These are phyloP conservation scores for Angophora floribunda DNA, from an alignment of 345 rosid species.

Conservation along the genomic window DNA sequence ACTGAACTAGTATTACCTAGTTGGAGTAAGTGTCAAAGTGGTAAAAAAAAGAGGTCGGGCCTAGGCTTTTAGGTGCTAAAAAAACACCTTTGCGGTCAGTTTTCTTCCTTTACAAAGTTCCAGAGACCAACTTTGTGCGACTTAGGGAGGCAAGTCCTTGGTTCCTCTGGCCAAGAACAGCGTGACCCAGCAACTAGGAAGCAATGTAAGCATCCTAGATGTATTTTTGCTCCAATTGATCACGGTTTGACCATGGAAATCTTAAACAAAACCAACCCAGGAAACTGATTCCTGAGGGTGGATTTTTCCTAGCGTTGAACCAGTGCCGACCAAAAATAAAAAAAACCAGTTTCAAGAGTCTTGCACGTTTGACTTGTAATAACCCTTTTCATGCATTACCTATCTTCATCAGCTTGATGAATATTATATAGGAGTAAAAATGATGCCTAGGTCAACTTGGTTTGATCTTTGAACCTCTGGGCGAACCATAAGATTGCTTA, in stretches of 20 bases:
- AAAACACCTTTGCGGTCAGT: background rate
- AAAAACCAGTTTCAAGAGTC: background rate
- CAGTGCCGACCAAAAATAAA: too few relatives aligned
- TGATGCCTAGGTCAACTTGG: background rate
- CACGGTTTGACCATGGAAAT: background rate
- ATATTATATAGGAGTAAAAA: background rate
- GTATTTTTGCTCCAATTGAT: background rate
- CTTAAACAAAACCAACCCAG: background rate
- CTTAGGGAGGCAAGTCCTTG: background rate
- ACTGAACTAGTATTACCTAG: background rate
- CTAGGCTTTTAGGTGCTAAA: background rate
- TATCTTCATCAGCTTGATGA: background rate
- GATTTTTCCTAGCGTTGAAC: background rate
- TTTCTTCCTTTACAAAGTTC: background rate
- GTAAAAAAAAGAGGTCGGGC: background rate
- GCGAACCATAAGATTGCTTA: background rate
- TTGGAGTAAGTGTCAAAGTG: background rate
- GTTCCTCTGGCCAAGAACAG: background rate
- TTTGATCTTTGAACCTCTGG: background rate
- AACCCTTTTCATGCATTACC: background rate
- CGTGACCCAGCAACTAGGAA: background rate
- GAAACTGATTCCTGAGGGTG: background rate
- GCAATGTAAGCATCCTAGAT: background rate
- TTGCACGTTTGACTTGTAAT: background rate
- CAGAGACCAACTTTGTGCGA: background rate